phyloP scores from a whole-genome alignment of 2,329 filamentous ascomycete genomes.

The Botrytis paeoniae region DNA sequence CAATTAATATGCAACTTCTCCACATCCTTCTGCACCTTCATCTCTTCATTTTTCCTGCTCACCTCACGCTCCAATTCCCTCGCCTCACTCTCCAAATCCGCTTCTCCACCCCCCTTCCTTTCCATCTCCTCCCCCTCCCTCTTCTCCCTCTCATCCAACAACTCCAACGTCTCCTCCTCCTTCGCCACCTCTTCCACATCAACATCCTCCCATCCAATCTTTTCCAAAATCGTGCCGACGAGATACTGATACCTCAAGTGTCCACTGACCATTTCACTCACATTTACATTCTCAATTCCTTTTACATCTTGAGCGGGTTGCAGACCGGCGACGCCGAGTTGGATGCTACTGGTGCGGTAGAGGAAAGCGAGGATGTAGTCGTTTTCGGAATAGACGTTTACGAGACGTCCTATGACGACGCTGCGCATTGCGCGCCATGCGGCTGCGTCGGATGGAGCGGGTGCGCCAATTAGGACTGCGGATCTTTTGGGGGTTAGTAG shows the following conservation, averaged over 20 bases:
- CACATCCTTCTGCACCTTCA: conserved; percentile 15
- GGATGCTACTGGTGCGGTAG: conserved; percentile 79
- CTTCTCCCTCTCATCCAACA: conserved; percentile 44
- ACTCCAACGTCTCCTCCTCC: conserved; percentile 44
- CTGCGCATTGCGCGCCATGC: conserved; percentile 76
- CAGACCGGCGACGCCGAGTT: conserved; percentile 79
- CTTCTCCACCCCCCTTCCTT: conserved; percentile 18
- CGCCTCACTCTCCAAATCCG: conserved; percentile 36
- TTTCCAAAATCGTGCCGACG: conserved; percentile 62
- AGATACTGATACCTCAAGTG: conserved; percentile 70
- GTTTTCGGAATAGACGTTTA: conserved; percentile 85
- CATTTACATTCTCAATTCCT: conserved; percentile 60
- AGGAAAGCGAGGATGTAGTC: conserved; percentile 86
- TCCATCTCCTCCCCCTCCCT: conserved; percentile 37
- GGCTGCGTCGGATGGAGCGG: conserved; percentile 66
- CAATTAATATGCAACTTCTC: conserved; percentile 19
- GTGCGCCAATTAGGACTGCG: conserved; percentile 78
- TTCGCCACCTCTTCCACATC: conserved; percentile 45
- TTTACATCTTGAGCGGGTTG: conserved; percentile 67
- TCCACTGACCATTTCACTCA: conserved; percentile 62
- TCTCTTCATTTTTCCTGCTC: conserved; percentile 16
- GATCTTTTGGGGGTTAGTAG: conserved; percentile 31
- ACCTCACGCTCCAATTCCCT: conserved; percentile 34
- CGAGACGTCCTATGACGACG: conserved; percentile 76
- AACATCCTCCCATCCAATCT: conserved; percentile 60